Conservation (phyloP, 2,329 filamentous ascomycete genomes). For the Pseudocercospora crystallina region DNA sequence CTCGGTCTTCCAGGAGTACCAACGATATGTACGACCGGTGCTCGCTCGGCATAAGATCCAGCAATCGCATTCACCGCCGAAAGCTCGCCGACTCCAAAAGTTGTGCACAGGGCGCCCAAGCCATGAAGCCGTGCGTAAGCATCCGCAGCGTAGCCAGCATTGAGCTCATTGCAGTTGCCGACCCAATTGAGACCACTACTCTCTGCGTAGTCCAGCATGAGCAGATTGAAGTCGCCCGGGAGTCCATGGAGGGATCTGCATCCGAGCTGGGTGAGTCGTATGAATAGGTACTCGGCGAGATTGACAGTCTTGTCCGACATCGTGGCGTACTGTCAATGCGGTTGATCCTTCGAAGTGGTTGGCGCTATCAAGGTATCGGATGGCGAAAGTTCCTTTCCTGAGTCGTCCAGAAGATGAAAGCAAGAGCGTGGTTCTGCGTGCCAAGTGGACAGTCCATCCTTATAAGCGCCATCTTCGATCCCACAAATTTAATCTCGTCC, state of each 20-base stretch:
- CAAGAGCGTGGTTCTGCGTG: too few species aligned
- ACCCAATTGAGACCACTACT: conserved; percentile 58
- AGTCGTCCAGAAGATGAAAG: too few species aligned
- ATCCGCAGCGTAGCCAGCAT: conserved; percentile 50
- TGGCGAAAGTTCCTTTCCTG: too few species aligned
- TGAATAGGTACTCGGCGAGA: conserved; percentile 18
- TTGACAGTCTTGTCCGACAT: conserved; percentile 10
- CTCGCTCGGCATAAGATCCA: conserved; percentile 49
- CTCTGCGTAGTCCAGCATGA: conserved; percentile 58
- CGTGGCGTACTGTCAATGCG: background rate
- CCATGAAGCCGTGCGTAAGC: conserved; percentile 50
- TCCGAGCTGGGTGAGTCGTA: conserved; percentile 15
- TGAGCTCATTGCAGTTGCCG: conserved; percentile 63
- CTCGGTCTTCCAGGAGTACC: conserved; percentile 43
- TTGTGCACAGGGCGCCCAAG: conserved; percentile 48
- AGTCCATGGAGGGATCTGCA: conserved; percentile 44
- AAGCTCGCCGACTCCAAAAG: conserved; percentile 51
- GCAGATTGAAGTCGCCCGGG: conserved; percentile 50
- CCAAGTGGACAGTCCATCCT: too few species aligned
- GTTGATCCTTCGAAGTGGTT: too few species aligned
- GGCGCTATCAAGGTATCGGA: too few species aligned
- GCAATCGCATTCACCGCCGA: conserved; percentile 49
- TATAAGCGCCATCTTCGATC: too few species aligned
- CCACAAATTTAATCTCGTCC: too few species aligned
- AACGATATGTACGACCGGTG: conserved; percentile 50